Conservation (phyloP, 176 grass and related monocot genomes). For the Juncus inflexus region DNA sequence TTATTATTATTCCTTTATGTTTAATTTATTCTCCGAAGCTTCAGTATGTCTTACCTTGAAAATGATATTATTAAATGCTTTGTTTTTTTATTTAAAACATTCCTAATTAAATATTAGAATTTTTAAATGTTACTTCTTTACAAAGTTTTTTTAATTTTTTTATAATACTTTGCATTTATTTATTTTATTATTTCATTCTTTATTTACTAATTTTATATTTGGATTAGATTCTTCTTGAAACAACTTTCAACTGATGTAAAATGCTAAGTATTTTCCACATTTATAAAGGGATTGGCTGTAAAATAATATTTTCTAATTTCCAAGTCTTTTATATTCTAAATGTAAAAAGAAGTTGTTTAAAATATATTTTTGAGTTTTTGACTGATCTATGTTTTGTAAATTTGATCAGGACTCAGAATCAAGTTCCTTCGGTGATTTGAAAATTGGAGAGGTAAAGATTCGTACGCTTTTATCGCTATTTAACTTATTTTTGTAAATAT, state of each 20-base stretch:
- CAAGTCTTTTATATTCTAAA: conserved; percentile 9
- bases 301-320: conserved; percentile 41
- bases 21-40: too few relatives aligned
- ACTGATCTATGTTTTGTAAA: conserved; percentile 28
- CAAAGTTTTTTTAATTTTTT: not conserved
- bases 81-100: too few relatives aligned
- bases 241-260: conserved; percentile 89
- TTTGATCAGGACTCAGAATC: conserved; percentile 47
- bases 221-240: conserved; percentile 91
- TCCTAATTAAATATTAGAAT: not conserved
- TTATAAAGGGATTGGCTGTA: conserved; percentile 90
- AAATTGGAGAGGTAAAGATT: conserved; percentile 84
- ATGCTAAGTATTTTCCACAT: conserved; percentile 91
- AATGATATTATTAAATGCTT: too few relatives aligned
- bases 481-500: too few relatives aligned
- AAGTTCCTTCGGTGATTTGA: conserved; percentile 52
- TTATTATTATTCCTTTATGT: too few relatives aligned
- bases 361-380: conserved; percentile 22
- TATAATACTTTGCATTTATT: not conserved
- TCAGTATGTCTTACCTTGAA: too few relatives aligned
- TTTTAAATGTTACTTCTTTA: not conserved
- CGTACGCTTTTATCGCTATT: conserved; percentile 4
- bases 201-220: conserved; percentile 28
- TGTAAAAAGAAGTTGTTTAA: not conserved
- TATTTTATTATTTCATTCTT: not conserved